Conservation (phyloP, 176 grass and related monocot genomes). For the Oryza coarctata region DNA sequence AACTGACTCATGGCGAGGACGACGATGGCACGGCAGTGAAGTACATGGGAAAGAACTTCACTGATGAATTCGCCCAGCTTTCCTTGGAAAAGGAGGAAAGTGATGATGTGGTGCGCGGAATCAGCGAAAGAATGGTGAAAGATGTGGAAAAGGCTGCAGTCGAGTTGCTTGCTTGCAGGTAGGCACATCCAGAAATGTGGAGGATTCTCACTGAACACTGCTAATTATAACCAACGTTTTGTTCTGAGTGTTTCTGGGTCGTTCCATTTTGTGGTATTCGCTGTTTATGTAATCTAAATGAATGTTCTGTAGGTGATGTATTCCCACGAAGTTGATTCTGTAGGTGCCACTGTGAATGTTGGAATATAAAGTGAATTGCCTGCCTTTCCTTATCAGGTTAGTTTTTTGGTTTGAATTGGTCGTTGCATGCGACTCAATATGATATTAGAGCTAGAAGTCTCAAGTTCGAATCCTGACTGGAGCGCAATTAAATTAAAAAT, state of each 20-base stretch:
- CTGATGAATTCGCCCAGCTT: constrained; percentile 15
- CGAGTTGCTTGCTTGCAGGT: constrained; percentile 77
- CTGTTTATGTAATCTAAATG: background rate
- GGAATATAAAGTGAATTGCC: too few species aligned
- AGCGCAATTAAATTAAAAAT: too few species aligned
- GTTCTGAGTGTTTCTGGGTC: background rate
- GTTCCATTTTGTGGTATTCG: background rate
- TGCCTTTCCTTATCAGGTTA: too few species aligned
- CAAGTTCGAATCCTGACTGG: too few species aligned
- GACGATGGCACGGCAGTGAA: background rate
- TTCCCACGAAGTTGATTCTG: background rate
- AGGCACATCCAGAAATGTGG: background rate
- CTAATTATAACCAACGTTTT: background rate
- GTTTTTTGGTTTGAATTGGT: too few species aligned
- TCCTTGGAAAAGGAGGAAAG: constrained; percentile 30
- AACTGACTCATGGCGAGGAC: background rate
- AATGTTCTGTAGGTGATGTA: background rate
- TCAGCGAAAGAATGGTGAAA: constrained; percentile 37
- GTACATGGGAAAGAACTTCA: background rate
- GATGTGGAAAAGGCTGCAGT: constrained; percentile 68
- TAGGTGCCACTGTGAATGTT: too few species aligned
- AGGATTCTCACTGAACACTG: background rate
- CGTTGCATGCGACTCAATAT: too few species aligned
- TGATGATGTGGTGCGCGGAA: constrained; percentile 26
- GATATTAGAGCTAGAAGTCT: too few species aligned